A percentile compares a stretch with the other conserved stretches of the same genome.
These are phyloP conservation scores for Yamadazyma kanchanaburiensis DNA, from an alignment of 1,139 yeast genomes.

Conservation along the genomic window DNA sequence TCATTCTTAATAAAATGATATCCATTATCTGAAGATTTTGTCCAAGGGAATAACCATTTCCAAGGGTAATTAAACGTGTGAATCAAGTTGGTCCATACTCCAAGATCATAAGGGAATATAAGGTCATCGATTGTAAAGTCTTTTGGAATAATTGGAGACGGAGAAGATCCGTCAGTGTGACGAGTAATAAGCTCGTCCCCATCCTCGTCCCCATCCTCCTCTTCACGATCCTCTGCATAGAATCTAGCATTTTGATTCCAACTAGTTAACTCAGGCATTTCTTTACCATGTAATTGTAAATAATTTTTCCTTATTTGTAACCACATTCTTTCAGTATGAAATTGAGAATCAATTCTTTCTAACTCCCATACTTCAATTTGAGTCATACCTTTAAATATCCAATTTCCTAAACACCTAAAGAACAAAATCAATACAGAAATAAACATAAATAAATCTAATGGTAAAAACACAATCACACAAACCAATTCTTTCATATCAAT, in stretches of 20 bases:
- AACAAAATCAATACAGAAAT: slow-evolving; percentile 57
- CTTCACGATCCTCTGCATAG: slow-evolving; percentile 12
- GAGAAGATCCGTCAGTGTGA: not conserved
- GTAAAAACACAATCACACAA: slow-evolving; percentile 53
- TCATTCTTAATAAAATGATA: slow-evolving; percentile 52
- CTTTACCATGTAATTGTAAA: slow-evolving; percentile 34
- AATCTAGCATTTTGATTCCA: slow-evolving; percentile 35
- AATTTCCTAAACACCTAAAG: slow-evolving; percentile 57
- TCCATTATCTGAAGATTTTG: slow-evolving; percentile 47
- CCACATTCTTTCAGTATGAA: slow-evolving; percentile 54
- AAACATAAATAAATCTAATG: slow-evolving; percentile 57
- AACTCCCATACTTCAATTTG: slow-evolving; percentile 93
- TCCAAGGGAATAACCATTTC: slow-evolving; percentile 72
- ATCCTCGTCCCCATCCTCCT: not conserved
- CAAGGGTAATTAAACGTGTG: slow-evolving; percentile 55
- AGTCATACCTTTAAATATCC: slow-evolving; percentile 68
- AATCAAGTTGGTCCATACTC: slow-evolving; percentile 50
- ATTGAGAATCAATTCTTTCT: slow-evolving; percentile 73
- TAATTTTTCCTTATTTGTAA: slow-evolving; percentile 47
- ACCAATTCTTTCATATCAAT: slow-evolving; percentile 51
- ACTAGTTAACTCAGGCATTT: slow-evolving; percentile 45
- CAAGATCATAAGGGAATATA: slow-evolving; percentile 81
- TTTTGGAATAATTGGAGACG: slow-evolving; percentile 16
- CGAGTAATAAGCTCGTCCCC: too few species aligned
- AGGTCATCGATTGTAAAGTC: slow-evolving; percentile 54